Conservation (phyloP, 306 rosid species). For the Macrotyloma uniflorum region DNA sequence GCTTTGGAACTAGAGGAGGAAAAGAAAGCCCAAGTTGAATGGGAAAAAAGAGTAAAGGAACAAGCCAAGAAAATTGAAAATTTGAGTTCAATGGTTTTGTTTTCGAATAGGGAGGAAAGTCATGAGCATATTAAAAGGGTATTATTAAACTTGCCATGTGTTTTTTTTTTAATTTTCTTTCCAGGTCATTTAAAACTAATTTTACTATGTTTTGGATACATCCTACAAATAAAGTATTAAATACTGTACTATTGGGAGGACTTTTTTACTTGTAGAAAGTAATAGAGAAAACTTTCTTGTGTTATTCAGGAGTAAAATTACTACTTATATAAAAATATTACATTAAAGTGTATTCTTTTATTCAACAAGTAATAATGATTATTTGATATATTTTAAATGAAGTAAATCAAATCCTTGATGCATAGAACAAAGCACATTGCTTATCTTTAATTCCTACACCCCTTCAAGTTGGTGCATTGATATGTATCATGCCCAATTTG, state of each 20-base stretch:
- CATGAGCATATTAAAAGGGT: slow-evolving; percentile 75
- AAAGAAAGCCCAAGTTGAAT: slow-evolving; percentile 88
- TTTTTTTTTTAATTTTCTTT: not conserved
- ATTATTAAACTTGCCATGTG: not conserved
- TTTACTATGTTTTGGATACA: slow-evolving; percentile 9
- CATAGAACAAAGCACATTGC: no score
- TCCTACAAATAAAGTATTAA: slow-evolving; percentile 1
- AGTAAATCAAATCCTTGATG: not conserved
- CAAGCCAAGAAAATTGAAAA: slow-evolving; percentile 94
- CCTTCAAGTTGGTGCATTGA: not conserved
- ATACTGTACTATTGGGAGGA: not conserved
- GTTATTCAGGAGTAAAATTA: no score
- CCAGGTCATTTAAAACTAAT: not conserved
- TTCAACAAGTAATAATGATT: not conserved
- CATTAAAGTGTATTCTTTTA: not conserved
- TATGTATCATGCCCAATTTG: not conserved
- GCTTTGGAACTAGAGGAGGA: slow-evolving; percentile 97
- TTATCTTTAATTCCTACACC: no score
- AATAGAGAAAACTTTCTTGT: no score
- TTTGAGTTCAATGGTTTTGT: slow-evolving; percentile 89
- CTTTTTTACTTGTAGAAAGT: not conserved
- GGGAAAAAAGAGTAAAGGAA: slow-evolving; percentile 81
- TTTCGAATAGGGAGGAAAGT: slow-evolving; percentile 83
- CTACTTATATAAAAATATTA: not conserved
- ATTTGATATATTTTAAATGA: not conserved